Evolutionary conservation across 257 asterid species (phyloP).

Genomic region (Lycium ferocissimum): DNA sequence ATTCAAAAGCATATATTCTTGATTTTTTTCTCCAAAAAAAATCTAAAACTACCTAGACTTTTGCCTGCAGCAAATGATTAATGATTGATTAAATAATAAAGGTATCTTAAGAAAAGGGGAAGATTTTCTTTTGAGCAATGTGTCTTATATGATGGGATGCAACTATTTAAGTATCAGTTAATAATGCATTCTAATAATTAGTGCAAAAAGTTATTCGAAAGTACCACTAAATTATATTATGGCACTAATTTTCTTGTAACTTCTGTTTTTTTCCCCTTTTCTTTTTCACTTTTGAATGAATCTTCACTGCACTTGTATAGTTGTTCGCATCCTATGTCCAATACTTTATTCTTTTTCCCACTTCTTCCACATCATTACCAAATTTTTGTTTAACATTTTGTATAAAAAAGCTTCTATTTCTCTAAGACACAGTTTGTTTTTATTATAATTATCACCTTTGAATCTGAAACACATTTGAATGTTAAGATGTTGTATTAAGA

Average conservation of each 20-base stretch:
- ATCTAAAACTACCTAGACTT: background rate
- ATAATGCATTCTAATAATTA: constrained; percentile 22
- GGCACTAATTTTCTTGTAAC: constrained; percentile 5
- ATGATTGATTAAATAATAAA: constrained; percentile 22
- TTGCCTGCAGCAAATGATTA: background rate
- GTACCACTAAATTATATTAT: constrained; percentile 6
- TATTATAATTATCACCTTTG: too few relatives aligned
- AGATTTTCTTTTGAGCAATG: constrained; percentile 10
- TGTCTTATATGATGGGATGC: constrained; percentile 17
- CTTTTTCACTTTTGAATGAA: constrained; percentile 8
- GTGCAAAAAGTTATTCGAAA: constrained; percentile 9
- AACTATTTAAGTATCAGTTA: background rate
- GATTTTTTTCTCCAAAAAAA: background rate
- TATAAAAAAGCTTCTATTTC: background rate
- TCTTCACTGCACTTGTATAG: background rate
- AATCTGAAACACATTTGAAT: too few relatives aligned
- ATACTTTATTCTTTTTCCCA: background rate
- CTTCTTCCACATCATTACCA: background rate
- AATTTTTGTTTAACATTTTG: background rate
- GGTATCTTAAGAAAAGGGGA: background rate
- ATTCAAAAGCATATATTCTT: constrained; percentile 22
- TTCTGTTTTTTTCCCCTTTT: background rate
- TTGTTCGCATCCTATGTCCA: background rate
- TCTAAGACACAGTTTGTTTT: too few relatives aligned
- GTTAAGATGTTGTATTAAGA: too few relatives aligned